Conservation (phyloP, 805 yeast genomes). For the Candida incommunis region DNA sequence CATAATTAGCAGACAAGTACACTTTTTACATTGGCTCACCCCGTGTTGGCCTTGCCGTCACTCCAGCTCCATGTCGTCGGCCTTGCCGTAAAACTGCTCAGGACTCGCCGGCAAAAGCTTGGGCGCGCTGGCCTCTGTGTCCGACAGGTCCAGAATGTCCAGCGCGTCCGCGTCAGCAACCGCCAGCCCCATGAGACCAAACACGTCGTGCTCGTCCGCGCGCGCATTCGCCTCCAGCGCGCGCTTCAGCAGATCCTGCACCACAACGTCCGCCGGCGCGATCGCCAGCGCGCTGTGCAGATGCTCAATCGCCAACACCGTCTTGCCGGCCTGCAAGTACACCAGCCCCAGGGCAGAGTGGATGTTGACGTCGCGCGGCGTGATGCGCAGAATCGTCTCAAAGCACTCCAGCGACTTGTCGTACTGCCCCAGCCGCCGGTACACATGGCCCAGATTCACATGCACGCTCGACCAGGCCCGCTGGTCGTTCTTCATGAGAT, state of each 20-base stretch:
- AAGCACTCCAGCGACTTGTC: slow-evolving; percentile 64
- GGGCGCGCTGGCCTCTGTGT: not conserved
- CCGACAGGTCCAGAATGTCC: not conserved
- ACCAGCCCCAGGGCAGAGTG: slow-evolving; percentile 78
- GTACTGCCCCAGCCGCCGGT: slow-evolving; percentile 32
- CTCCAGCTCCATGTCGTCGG: not conserved
- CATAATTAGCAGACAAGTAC: too few relatives aligned
- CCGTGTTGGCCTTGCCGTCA: too few relatives aligned
- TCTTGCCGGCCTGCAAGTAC: slow-evolving; percentile 52
- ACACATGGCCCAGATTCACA: slow-evolving; percentile 13
- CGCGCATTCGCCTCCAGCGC: slow-evolving; percentile 26
- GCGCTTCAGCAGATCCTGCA: slow-evolving; percentile 63
- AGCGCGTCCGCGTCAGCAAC: not conserved
- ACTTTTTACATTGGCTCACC: too few relatives aligned
- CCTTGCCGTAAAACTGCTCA: not conserved
- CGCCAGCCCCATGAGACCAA: not conserved
- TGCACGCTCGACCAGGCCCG: slow-evolving; percentile 68
- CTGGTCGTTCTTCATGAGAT: slow-evolving; percentile 50
- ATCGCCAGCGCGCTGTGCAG: slow-evolving; percentile 74
- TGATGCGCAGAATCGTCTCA: slow-evolving; percentile 54
- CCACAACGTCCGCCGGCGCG: slow-evolving; percentile 69
- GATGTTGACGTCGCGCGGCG: slow-evolving; percentile 59
- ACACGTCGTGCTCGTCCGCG: not conserved
- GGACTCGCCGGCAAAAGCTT: not conserved
- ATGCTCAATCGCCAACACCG: slow-evolving; percentile 53